Base-by-base conservation (phyloP, 305 asterid species). In the Galium porrigens region DNA sequence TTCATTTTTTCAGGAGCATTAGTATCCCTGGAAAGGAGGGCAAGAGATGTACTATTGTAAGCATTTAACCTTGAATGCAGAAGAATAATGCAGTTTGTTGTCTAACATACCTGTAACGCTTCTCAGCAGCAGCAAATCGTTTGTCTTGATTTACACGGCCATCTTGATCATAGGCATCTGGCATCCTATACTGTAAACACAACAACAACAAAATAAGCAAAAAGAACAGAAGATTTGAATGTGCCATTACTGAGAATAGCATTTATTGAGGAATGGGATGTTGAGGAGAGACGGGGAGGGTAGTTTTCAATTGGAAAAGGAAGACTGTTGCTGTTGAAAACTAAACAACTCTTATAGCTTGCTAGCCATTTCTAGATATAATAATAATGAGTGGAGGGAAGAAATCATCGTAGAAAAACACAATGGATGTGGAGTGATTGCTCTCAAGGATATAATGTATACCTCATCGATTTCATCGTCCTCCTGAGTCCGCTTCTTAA, bases 111-210 rank as follows among this genome's bases (percentile, higher is more conserved):
- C 72, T 74, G 67, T 85, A 85, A 58, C 87, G 86, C 73, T 84
- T 83, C 74, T 80, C 29, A 66, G 95, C 97, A 64, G 79, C 92
- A 10, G 94, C 64, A 83, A 90, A 87, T 69, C 95, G 81, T 77
- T 83, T 81, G 68, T 85, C 94, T 81, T 87, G 97, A 79, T 85
- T 77, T 51, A 90, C 82, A 12, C 83, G 86, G 63, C 97, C 92
- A 37, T 87, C 95, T 63, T 74, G 70, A 80, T 87, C 95, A 77
- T 90, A 90, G 49, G 95, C 94, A 6, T 89, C 95, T 17, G 97
- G 95, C 76, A 90, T 81, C 78, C 83, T 81, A 75, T 85, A 87
- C 97, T 74, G 82, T 32, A 65, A 52, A 3, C 54, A 54, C 32
- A 52, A 33, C 11, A 60, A 63, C 22, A 20, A 36, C 18, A 46